Evolutionary conservation across 805 yeast species (phyloP).

Genomic region (Komagataella mondaviorum): DNA sequence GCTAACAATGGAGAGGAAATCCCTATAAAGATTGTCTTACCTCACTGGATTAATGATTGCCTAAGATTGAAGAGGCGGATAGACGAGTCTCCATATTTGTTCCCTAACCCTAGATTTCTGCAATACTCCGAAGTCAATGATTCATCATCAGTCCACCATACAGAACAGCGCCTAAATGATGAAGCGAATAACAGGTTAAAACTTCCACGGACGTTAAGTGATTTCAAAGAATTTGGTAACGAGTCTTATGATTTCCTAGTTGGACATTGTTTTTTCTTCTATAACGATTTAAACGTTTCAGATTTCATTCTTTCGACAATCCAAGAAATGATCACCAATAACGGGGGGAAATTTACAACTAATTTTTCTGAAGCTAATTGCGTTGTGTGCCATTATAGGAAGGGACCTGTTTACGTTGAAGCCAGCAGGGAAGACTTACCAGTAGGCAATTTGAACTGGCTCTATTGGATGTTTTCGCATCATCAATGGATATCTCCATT

Average conservation of each 20-base stretch:
- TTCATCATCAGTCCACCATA: constrained; percentile 3
- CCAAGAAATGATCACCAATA: constrained; percentile 25
- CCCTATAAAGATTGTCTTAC: constrained; percentile 46
- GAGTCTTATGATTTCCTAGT: constrained; percentile 18
- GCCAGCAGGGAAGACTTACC: constrained; percentile 27
- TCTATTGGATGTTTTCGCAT: constrained; percentile 50
- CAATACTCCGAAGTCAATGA: constrained; percentile 2
- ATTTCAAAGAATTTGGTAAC: constrained; percentile 3
- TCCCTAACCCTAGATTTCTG: constrained; percentile 20
- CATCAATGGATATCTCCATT: constrained; percentile 42
- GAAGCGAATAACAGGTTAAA: background rate
- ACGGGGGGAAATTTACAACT: constrained; percentile 38
- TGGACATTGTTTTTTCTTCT: constrained; percentile 34
- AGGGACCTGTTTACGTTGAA: constrained; percentile 37
- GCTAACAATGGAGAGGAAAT: constrained; percentile 9
- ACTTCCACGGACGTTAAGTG: background rate
- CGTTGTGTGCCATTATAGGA: constrained; percentile 51
- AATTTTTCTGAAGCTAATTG: constrained; percentile 20
- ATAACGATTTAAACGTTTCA: constrained; percentile 43
- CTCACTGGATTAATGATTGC: constrained; percentile 73
- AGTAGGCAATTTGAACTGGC: constrained; percentile 67
- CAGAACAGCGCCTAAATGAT: background rate
- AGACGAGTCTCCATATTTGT: constrained; percentile 38
- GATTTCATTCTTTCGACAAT: constrained; percentile 25
- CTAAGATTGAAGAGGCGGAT: constrained; percentile 35